Evolutionary conservation across 371 early-diverging fungal species (phyloP), one percentile per base, ranked within the genome.

Genomic region (Mortierella sp.): DNA sequence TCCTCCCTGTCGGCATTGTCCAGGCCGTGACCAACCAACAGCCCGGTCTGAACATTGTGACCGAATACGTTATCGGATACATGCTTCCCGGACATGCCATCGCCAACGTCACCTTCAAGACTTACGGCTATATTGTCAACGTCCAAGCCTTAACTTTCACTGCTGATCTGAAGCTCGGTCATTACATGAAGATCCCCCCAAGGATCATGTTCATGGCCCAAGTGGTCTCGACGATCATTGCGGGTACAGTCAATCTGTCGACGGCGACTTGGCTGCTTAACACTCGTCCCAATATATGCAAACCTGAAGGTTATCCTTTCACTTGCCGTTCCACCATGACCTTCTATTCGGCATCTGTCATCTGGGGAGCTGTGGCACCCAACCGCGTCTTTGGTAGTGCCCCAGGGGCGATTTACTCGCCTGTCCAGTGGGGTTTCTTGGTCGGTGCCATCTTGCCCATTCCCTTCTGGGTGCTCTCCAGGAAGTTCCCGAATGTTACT

Each of bases 331-430:
- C 76, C 50, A 87, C 89, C 15, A 73, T 8, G 8, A 34, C 37
- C 4, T 34, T 34, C 37, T 86, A 80, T 61, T 85, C 87, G 42
- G 90, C 89, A 6, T 87, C 88, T n/a, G 66, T 91, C 12, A 87
- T 92, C 43, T 92, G 92, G 92, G 91, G 91, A 50, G 80, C 85
- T 15, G 86, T 92, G 37, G 89, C 88, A 41, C 92, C 93, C 14
- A 21, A 17, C 6, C 44, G 44, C 9, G 44, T 44, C 21, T 44
- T 44, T 21, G 44, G 44, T n/a, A 31, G 57, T 31, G 76, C 58
- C 17, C 68, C 67, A 46, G 50, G 55, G 3, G 86, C 73, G 2
- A 17, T 73, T 9, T 72, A 72, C 50, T 19, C 53, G 5, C 31
- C 66, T 1, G 61, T 85, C 34, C 70, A 81, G n/a, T 85, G 82